These are phyloP conservation scores for Saitozyma sp. DNA, from an alignment of 768 basidiomycete genomes.

Conservation along the genomic window DNA sequence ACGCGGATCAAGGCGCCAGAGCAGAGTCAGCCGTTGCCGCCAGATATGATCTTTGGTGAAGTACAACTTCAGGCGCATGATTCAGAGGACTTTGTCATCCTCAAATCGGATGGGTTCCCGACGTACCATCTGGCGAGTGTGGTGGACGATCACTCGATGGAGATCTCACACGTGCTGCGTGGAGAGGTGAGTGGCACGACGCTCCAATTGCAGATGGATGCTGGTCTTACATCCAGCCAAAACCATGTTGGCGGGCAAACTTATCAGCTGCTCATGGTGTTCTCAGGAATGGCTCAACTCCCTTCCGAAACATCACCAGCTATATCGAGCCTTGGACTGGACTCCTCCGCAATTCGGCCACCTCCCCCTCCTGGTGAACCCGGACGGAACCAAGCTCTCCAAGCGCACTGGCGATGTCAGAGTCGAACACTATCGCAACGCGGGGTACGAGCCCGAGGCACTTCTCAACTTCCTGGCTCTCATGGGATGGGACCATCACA, in stretches of 20 bases:
- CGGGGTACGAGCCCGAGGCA: conserved; percentile 87
- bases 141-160: conserved; percentile 94
- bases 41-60: conserved; percentile 74
- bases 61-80: conserved; percentile 48
- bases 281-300: conserved; percentile 93
- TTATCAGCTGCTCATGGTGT: neutral
- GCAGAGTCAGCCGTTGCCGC: conserved; percentile 44
- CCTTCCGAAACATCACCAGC: conserved; percentile 81
- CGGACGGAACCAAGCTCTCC: conserved; percentile 90
- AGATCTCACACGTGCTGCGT: conserved; percentile 88
- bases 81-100: conserved; percentile 80
- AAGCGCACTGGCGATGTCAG: conserved; percentile 88
- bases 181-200: conserved; percentile 67
- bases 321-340: conserved; percentile 76
- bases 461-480: conserved; percentile 90
- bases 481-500: conserved; percentile 81
- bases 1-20: conserved; percentile 7
- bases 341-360: conserved; percentile 81
- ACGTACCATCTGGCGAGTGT: conserved; percentile 96
- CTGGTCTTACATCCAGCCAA: neutral
- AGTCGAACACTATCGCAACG: conserved; percentile 73
- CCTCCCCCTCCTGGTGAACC: conserved; percentile 82
- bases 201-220: too few species aligned
- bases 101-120: conserved; percentile 90
- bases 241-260: neutral